Percentiles rank a stretch among this genome's conserved stretches.
Evolutionary conservation across 169 alveolate species (phyloP).

Genomic region (Eimeria maxima): DNA sequence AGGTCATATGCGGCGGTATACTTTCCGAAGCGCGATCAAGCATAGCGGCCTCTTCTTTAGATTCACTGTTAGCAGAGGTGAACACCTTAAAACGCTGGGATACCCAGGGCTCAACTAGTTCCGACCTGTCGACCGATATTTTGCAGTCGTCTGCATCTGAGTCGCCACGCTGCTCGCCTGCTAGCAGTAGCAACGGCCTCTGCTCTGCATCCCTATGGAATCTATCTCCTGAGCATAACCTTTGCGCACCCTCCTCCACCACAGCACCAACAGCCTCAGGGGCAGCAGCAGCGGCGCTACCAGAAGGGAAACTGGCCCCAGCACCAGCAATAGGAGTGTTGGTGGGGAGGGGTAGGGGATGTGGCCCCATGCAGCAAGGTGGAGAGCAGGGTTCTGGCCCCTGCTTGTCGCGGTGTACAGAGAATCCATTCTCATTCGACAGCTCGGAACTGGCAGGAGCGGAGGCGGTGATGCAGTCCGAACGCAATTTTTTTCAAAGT

Average conservation of each 20-base stretch:
- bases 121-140: conserved; percentile 40
- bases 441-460: not conserved
- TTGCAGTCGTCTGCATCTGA: conserved; percentile 25
- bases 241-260: not conserved
- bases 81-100: conserved; percentile 25
- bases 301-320: too few species aligned
- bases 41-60: not conserved
- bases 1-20: conserved; percentile 10
- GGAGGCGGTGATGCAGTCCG: not conserved
- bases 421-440: not conserved
- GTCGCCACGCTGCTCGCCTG: conserved; percentile 21
- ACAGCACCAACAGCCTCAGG: not conserved
- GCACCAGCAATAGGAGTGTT: not conserved
- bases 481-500: not conserved
- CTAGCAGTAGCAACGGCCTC: not conserved
- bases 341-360: not conserved
- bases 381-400: not conserved
- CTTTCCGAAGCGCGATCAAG: not conserved
- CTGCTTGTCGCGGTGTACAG: not conserved
- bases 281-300: not conserved
- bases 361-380: not conserved
- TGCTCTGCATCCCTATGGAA: conserved; percentile 31
- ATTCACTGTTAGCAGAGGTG: conserved; percentile 1
- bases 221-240: conserved; percentile 45
- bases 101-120: conserved; percentile 41